A percentile compares a stretch with the other conserved stretches of the same genome.
Conservation (phyloP, 345 rosid species). For the Brassica rapa region DNA sequence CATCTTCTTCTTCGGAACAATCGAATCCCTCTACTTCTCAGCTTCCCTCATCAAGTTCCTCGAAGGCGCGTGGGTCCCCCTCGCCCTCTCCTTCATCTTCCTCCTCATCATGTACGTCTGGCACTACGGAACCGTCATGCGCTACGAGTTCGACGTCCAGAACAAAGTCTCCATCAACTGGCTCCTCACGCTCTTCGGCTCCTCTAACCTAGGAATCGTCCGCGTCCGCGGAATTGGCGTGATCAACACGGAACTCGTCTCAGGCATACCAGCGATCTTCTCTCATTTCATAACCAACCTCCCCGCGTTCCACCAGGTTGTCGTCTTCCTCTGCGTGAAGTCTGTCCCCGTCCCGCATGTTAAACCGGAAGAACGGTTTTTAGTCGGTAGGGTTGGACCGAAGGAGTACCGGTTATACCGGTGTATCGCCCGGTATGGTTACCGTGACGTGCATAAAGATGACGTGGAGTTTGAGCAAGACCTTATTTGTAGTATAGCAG, state of each 20-base stretch:
- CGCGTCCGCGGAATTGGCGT: slow-evolving; percentile 89
- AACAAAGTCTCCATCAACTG: slow-evolving; percentile 91
- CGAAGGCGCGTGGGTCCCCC: slow-evolving; percentile 98
- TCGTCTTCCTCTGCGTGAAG: slow-evolving; percentile 89
- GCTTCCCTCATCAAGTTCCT: slow-evolving; percentile 93
- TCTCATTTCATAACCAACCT: slow-evolving; percentile 98
- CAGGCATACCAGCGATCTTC: slow-evolving; percentile 93
- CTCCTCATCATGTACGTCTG: slow-evolving; percentile 75
- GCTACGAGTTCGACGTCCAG: slow-evolving; percentile 86
- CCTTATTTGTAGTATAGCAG: slow-evolving; percentile 81
- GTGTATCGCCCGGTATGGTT: slow-evolving; percentile 94
- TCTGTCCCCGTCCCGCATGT: slow-evolving; percentile 96
- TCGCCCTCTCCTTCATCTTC: slow-evolving; percentile 75
- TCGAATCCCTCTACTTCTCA: slow-evolving; percentile 94
- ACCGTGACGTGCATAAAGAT: slow-evolving; percentile 84
- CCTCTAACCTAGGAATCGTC: slow-evolving; percentile 82
- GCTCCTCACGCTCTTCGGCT: slow-evolving; percentile 66
- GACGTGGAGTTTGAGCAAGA: slow-evolving; percentile 85
- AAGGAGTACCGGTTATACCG: slow-evolving; percentile 78
- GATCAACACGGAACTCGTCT: slow-evolving; percentile 88
- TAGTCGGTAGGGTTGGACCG: slow-evolving; percentile 88
- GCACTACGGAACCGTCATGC: slow-evolving; percentile 92
- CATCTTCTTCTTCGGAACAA: slow-evolving; percentile 74
- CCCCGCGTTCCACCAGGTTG: slow-evolving; percentile 96
- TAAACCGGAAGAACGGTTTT: slow-evolving; percentile 81